Evolutionary conservation across 352 stramenopile species (phyloP), one percentile per base, ranked within the genome.

Genomic region (Phytophthora megakarya): DNA sequence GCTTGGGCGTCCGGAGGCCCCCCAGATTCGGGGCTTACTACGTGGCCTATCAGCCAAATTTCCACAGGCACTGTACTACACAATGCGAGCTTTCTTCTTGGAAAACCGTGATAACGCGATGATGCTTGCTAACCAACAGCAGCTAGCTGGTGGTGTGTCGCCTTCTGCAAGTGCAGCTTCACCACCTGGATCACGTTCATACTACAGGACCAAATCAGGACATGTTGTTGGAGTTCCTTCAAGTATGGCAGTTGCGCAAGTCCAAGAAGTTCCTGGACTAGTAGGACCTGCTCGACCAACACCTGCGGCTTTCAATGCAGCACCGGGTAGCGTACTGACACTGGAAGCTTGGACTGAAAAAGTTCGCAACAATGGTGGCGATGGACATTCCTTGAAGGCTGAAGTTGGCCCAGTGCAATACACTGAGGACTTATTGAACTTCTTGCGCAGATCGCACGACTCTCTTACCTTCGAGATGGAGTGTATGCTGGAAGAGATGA

Each of bases 61-160:
- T 63, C 97, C 97, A 3, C 97, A 99, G 65, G 97, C 97, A 21
- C 69, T 99, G 13, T 99, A 99, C 78, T 99, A 98, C 78, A 98
- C 96, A 22, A 93, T 99, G 73, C 81, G 97, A 13, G 91, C 97
- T 10, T 99, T 99, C 75, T 99, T 99, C 65, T 69, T 99, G 15
- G 97, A 99, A 70, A 97, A 98, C 49, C 84, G 97, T 47, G 96
- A 99, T 75, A 97, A 79, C 74, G 74, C 79, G 25, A 85, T 90
- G 69, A 60, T 75, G 58, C 55, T 73, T 32, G 73, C 66, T 16
- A 75, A 79, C n/a, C 66, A 80, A 28, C 67, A 72, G 28, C 52
- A 70, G 51, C 26, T 55, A 42, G 26, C 62, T 43, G 15, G 19
- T 10, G 35, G 50, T 13, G 51, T 48, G 8, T 77, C 77, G 12